phyloP scores from a whole-genome alignment of 2,329 filamentous ascomycete genomes.

The Orbilia oligospora region DNA sequence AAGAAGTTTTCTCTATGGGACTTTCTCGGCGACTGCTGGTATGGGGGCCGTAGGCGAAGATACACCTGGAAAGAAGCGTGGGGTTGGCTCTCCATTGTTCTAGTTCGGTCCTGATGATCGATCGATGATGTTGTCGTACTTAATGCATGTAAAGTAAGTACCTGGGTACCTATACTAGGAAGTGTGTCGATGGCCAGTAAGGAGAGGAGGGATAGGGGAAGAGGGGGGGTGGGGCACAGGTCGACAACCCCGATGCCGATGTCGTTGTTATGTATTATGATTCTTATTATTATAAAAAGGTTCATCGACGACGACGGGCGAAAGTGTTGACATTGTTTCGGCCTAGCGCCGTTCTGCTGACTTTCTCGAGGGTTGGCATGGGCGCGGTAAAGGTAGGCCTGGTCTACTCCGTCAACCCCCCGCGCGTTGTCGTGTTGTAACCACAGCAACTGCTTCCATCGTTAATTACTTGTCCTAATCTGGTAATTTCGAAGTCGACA shows the following conservation, averaged over 20 bases:
- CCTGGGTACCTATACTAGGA: background rate
- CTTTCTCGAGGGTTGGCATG: constrained; percentile 8
- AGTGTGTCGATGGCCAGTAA: background rate
- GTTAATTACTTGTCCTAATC: constrained; percentile 14
- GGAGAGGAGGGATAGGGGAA: background rate
- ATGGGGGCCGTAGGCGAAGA: constrained; percentile 51
- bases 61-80: constrained; percentile 58
- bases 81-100: constrained; percentile 40
- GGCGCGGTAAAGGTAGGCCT: background rate
- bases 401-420: background rate
- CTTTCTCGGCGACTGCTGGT: constrained; percentile 15
- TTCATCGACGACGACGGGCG: background rate
- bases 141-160: too few relatives aligned
- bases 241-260: background rate
- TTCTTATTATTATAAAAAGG: background rate
- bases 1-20: constrained; percentile 33
- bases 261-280: background rate
- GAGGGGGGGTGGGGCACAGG: constrained; percentile 1
- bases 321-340: constrained; percentile 21
- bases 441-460: constrained; percentile 19
- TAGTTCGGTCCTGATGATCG: constrained; percentile 1
- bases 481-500: background rate
- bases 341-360: constrained; percentile 18
- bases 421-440: constrained; percentile 25
- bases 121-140: background rate